Conservation (phyloP, 1,284 basidiomycete species). For the Neotropicomus parvogracilis region DNA sequence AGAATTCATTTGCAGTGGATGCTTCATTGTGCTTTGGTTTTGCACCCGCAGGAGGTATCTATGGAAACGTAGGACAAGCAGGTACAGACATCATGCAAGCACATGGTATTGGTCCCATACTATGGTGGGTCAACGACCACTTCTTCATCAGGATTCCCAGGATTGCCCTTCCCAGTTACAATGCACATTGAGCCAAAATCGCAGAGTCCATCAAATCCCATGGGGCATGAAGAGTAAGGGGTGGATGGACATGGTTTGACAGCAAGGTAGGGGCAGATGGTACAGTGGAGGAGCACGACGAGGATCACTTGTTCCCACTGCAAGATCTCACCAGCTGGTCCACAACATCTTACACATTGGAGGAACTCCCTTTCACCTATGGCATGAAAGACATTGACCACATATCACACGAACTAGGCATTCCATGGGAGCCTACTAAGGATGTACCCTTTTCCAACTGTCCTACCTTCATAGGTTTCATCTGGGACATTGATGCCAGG, state of each 20-base stretch:
- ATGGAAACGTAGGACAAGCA: not conserved
- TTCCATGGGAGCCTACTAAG: slow-evolving; percentile 29
- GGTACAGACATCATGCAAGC: not conserved
- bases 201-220: no score
- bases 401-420: slow-evolving; percentile 27
- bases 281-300: not conserved
- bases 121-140: not conserved
- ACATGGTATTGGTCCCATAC: not conserved
- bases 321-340: not conserved
- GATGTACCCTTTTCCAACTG: slow-evolving; percentile 11
- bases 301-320: not conserved
- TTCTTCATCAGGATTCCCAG: not conserved
- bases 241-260: no score
- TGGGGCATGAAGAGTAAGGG: no score
- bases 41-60: no score
- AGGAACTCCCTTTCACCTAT: slow-evolving; percentile 15
- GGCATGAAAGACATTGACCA: slow-evolving; percentile 29
- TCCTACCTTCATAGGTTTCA: not conserved
- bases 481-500: not conserved
- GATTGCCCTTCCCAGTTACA: not conserved
- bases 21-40: not conserved
- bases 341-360: no score
- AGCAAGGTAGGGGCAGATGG: slow-evolving; percentile 6
- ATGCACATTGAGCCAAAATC: not conserved
- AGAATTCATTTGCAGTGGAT: not conserved